Base-by-base conservation (phyloP, 2,329 filamentous ascomycete genomes). In the Sporothrix luriei region DNA sequence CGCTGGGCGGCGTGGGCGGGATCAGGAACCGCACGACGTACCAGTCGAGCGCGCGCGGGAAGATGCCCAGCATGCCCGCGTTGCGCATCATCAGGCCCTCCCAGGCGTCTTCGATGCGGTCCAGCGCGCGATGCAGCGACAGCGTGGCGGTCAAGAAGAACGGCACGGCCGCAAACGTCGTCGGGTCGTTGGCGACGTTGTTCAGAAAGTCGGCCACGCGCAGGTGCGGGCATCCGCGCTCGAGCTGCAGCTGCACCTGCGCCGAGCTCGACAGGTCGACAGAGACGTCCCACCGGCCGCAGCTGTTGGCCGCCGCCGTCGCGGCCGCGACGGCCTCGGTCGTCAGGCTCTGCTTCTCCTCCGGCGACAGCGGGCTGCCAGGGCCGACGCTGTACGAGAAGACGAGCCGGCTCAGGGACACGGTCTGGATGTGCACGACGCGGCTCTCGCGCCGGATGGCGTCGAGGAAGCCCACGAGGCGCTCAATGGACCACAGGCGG, bases 401-500 rank as follows among this genome's bases (percentile, higher is more conserved):
- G 2, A 85, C 80, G 6, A 95, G 84, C 72, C 85, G 82, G 73
- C 82, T 82, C 69, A 94, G 81, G 19, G 85, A 87, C 69, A 90
- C 83, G 52, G 84, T 81, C 73, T 89, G 84, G 76, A 85, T 85
- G 55, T 81, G 80, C 48, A 91, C 84, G 66, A 84, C 82, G 19
- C 82, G 82, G 61, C 82, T 81, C 73, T 86, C 82, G 72, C 82
- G 81, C 68, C 87, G 82, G 72, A 94, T 85, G 1, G 89, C 87
- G 57, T 88, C 85, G 33, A 93, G 82, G 75, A 91, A 92, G 55
- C 85, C 85, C 51, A 92, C 88, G 38, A 95, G 83, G 24, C 90
- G 86, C 75, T 91, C 87, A 70, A 95, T 86, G 14, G 88, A 86
- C 73, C 87, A 84, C 59, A 93, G 81, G 38, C 88, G 84, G 66